Base-by-base conservation (phyloP, 495 filamentous ascomycete species). In the Podospora appendiculata region DNA sequence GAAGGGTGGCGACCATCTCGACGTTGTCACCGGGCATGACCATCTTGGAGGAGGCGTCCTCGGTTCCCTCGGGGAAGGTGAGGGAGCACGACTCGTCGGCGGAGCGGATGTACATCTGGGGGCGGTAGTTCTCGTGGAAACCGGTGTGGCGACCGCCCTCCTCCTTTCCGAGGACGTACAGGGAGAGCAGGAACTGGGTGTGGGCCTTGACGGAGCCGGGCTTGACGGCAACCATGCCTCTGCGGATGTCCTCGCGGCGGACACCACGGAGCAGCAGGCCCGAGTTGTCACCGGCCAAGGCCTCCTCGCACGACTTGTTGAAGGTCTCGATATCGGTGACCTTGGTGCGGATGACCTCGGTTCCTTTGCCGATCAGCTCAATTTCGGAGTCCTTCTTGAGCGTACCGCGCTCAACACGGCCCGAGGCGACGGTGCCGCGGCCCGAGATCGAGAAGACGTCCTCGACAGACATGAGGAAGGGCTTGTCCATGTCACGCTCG, bases 281-380 rank as follows among this genome's bases (percentile, higher is more conserved):
- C n/a, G 92, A 93, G 83, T 95, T 97, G 75, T 98, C 93, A 65
- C 93, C 93, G 49, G 93, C 93, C 54, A 85, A 80, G 54, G 89
- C 89, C 72, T 95, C 89, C 48, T 93, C 89, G 71, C 91, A 95
- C 45, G 88, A 89, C 79, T 98, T 98, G 81, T 97, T 94, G 81
- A 98, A 98, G 53, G 90, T 97, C 78, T 98, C 93, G 66, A 97
- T 96, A 64, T 97, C 93, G 62, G 93, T 98, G 52, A 98, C 91
- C 78, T 96, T 97, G 66, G 94, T 96, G 81, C 93, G 95, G 76
- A 95, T 88, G 55, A 88, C 75, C 17, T 74, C 73, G 40, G 69
- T 70, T 58, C 81, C 79, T 71, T 89, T 93, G 63, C 93, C 93
- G 59, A 97, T 75, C 55, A 98, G 80, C 76, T 98, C 93, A 51